These are phyloP conservation scores for Peniophora sp. DNA, from an alignment of 1,284 basidiomycete species.

Conservation along the genomic window DNA sequence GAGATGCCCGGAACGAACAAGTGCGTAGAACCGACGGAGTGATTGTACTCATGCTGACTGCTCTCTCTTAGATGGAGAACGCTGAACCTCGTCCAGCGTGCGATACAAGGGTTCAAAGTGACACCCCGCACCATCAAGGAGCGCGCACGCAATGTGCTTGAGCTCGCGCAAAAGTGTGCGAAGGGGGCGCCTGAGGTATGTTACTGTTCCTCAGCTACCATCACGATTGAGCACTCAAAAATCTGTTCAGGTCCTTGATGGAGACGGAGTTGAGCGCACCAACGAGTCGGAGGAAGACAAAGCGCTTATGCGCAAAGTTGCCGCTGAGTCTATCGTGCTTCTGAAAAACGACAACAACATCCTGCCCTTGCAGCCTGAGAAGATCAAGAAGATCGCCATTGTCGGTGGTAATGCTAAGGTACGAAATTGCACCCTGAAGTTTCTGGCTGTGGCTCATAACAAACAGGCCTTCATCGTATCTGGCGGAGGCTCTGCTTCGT, in stretches of 20 bases:
- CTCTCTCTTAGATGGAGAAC: no score
- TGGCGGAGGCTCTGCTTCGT: conserved; percentile 41
- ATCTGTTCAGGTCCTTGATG: conserved; percentile 39
- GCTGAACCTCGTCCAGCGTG: conserved; percentile 43
- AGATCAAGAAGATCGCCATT: conserved; percentile 12
- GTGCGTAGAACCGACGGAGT: no score
- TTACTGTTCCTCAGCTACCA: no score
- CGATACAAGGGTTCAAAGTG: conserved; percentile 51
- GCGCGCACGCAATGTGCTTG: conserved; percentile 44
- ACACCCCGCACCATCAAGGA: conserved; percentile 43
- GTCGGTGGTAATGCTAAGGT: conserved; percentile 12
- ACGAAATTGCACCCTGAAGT: no score
- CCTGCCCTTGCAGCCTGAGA: conserved; percentile 27
- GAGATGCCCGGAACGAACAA: conserved; percentile 65
- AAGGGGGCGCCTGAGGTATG: conserved; percentile 33
- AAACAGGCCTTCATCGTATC: conserved; percentile 32
- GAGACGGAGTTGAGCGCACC: conserved; percentile 54
- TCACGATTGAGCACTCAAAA: neutral
- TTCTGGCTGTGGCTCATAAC: no score
- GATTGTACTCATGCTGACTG: no score
- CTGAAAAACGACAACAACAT: conserved; percentile 56
- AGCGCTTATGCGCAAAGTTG: conserved; percentile 49
- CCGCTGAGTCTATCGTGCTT: conserved; percentile 60
- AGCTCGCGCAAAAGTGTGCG: conserved; percentile 54
- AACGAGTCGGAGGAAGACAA: conserved; percentile 47